phyloP scores from a whole-genome alignment of 164 flowering plant genomes.

The Dillenia turbinata region DNA sequence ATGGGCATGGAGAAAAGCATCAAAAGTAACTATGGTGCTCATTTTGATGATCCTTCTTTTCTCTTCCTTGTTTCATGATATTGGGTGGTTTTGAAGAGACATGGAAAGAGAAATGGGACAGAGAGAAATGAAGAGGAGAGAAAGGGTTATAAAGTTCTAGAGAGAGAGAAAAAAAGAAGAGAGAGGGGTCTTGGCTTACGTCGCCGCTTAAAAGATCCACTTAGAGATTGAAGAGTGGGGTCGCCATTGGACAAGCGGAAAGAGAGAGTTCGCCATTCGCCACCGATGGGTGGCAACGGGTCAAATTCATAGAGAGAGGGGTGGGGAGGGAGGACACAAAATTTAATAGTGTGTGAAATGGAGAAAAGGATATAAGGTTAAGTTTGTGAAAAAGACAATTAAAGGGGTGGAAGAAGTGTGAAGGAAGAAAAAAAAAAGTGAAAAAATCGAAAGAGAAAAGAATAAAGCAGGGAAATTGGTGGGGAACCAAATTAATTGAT shows the following conservation, averaged over 20 bases:
- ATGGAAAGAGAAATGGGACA: neutral
- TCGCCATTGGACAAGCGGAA: constrained; percentile 3
- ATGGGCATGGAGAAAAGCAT: neutral
- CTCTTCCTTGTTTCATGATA: neutral
- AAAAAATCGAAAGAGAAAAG: too few species aligned
- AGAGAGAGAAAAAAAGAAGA: constrained; percentile 8
- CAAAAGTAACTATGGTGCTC: neutral
- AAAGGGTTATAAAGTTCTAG: constrained; percentile 3
- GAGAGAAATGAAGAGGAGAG: constrained; percentile 3
- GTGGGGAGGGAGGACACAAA: constrained; percentile 3
- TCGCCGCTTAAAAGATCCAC: constrained; percentile 20
- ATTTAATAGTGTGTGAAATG: constrained; percentile 18
- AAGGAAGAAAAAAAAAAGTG: too few species aligned
- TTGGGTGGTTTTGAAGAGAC: constrained; percentile 16
- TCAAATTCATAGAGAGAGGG: constrained; percentile 1
- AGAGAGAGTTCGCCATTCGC: constrained; percentile 15
- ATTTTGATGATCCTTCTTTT: neutral
- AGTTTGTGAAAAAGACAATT: too few species aligned
- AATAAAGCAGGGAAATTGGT: too few species aligned
- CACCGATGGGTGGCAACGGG: constrained; percentile 37
- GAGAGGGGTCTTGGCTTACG: constrained; percentile 4
- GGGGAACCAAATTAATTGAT: too few species aligned
- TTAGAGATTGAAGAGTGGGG: constrained; percentile 12
- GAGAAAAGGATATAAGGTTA: constrained; percentile 12
- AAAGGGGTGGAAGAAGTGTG: too few species aligned